Evolutionary conservation across 495 filamentous ascomycete species (phyloP).

Genomic region (Annulohypoxylon stygium): DNA sequence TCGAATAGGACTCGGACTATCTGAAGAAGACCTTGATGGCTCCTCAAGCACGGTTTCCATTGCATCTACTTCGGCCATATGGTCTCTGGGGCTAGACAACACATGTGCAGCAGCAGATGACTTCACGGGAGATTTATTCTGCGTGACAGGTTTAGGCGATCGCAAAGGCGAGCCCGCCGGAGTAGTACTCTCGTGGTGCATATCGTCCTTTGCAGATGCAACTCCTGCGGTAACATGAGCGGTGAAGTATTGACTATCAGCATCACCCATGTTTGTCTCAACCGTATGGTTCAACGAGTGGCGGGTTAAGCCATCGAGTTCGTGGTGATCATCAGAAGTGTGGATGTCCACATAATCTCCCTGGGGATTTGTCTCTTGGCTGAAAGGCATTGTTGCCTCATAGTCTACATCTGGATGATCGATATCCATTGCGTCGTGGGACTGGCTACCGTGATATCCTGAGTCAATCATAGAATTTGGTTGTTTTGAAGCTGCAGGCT

Average conservation of each 20-base stretch:
- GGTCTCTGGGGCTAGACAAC: constrained; percentile 26
- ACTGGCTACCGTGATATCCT: constrained; percentile 82
- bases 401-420: constrained; percentile 39
- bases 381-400: constrained; percentile 44
- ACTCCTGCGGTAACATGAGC: constrained; percentile 31
- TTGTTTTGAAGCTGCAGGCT: constrained; percentile 31
- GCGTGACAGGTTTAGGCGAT: constrained; percentile 25
- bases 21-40: constrained; percentile 64
- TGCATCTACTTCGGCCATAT: constrained; percentile 43
- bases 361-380: constrained; percentile 33
- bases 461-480: constrained; percentile 69
- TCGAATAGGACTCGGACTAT: constrained; percentile 62
- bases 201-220: constrained; percentile 27
- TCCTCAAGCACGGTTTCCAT: constrained; percentile 61
- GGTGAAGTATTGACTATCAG: constrained; percentile 44
- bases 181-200: constrained; percentile 46
- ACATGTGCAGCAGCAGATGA: constrained; percentile 29
- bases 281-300: constrained; percentile 34
- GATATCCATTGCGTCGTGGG: constrained; percentile 55
- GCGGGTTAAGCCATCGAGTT: constrained; percentile 27
- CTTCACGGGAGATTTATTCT: constrained; percentile 49
- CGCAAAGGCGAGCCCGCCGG: constrained; percentile 45
- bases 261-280: constrained; percentile 35
- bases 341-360: constrained; percentile 25
- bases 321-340: constrained; percentile 22